Base-by-base conservation (phyloP, 2,329 filamentous ascomycete species). In the Ophiocordyceps australis region DNA sequence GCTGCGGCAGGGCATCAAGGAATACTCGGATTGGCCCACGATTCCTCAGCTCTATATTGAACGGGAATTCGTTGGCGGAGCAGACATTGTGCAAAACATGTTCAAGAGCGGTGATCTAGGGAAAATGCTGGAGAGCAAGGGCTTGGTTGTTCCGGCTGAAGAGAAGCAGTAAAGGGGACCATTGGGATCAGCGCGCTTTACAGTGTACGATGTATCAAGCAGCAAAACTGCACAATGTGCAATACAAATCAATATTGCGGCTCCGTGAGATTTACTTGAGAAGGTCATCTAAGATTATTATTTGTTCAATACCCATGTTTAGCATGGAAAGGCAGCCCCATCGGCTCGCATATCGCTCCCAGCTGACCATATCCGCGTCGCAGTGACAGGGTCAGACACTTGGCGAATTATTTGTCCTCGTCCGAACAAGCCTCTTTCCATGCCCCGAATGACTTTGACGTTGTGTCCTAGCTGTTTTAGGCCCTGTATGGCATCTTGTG, bases 1-100 rank as follows among this genome's bases (percentile, higher is more conserved):
- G 47, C 54, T 98, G 46, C 71, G 89, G 40, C 59, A 74, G 54
- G 86, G 89, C 27, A 93, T 98, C 59, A 98, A 98, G 58, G 86
- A 98, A 55, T 98, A 89, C 62, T 93, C 85, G 2, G 89, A 95
- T 48, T 98, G 89, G 89, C 89, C 89, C 10, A 98, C 89, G 13
- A 95, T 98, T 47, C 89, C 89, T 6, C 89, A 98, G 53, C 65
- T 98, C 12, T 98, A 95, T 54, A 64, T 98, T 26, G 72, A 91
- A 35, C 86, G 86, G 57, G 86, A 98, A 49, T 98, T 98, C 47
- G 63, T 98, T 24, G 89, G 89, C 28, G 89, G 89, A n/a, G 94
- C 85, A 49, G 89, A 98, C 52, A 98, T 98, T 36, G 53, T 98
- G 40, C 76, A 95, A 49, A 78, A 76, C 3, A 95, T 98, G 89